Conservation (phyloP, 1,284 basidiomycete genomes). For the Fomitopsis pinicola region DNA sequence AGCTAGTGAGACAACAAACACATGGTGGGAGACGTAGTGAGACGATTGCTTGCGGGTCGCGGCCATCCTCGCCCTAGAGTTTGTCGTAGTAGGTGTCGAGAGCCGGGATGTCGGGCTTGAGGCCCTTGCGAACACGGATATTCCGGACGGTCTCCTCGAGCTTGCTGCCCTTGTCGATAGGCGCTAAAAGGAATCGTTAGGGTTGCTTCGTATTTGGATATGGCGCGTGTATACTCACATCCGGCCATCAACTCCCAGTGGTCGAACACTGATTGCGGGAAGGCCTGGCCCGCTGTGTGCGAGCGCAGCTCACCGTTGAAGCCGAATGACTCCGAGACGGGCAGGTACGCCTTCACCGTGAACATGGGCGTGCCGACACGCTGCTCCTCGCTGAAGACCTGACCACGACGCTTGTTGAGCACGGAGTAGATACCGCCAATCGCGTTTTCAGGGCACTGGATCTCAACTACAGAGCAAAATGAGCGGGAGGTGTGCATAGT, state of each 20-base stretch:
- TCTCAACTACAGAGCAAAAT: slow-evolving; percentile 63
- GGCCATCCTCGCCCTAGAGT: slow-evolving; percentile 28
- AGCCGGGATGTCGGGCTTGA: slow-evolving; percentile 87
- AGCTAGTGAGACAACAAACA: slow-evolving; percentile 20
- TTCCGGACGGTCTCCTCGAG: slow-evolving; percentile 78
- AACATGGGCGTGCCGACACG: slow-evolving; percentile 98
- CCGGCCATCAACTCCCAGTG: slow-evolving; percentile 88
- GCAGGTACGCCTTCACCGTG: slow-evolving; percentile 98
- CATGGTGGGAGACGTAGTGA: slow-evolving; percentile 21
- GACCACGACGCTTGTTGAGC: slow-evolving; percentile 97
- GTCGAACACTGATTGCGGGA: slow-evolving; percentile 96
- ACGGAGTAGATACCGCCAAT: slow-evolving; percentile 97
- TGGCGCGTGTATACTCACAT: slow-evolving; percentile 40
- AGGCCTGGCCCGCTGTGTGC: slow-evolving; percentile 94
- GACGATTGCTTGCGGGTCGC: slow-evolving; percentile 20
- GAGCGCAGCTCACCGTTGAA: slow-evolving; percentile 97
- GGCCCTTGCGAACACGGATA: slow-evolving; percentile 92
- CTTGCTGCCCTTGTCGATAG: slow-evolving; percentile 86
- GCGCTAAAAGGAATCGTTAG: slow-evolving; percentile 38
- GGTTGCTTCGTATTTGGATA: slow-evolving; percentile 15
- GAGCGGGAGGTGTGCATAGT: too few relatives aligned
- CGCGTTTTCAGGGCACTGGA: slow-evolving; percentile 96
- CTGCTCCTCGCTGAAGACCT: slow-evolving; percentile 98
- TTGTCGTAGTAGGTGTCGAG: slow-evolving; percentile 94
- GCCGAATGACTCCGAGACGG: slow-evolving; percentile 97